Evolutionary conservation across 352 stramenopile species (phyloP).

Genomic region (Thalassiosira mediterranea): DNA sequence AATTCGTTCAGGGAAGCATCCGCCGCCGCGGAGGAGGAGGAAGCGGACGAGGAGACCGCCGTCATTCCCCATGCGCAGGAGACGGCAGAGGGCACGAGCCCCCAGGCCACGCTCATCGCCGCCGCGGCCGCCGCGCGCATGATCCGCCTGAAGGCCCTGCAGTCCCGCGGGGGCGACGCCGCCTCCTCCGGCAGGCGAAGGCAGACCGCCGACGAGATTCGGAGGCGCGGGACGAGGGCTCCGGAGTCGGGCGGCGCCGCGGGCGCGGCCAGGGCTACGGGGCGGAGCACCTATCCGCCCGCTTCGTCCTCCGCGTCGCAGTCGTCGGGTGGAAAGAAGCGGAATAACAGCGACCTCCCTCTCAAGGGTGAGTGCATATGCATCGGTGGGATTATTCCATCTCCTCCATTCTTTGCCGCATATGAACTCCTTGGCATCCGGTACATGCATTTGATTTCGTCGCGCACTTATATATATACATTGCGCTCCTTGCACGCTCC

Average conservation of each 20-base stretch:
- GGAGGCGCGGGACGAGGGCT: neutral
- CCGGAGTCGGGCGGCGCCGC: neutral
- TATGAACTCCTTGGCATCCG: neutral
- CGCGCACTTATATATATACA: too few species aligned
- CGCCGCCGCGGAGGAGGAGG: too few species aligned
- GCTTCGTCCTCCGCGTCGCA: slow-evolving; percentile 6
- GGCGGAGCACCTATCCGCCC: neutral
- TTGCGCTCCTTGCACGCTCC: slow-evolving; percentile 1
- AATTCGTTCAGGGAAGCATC: too few species aligned
- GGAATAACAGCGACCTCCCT: slow-evolving; percentile 35
- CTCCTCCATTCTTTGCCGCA: too few species aligned
- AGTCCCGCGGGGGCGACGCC: neutral
- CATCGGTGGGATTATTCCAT: too few species aligned
- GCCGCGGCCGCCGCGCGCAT: slow-evolving; percentile 36
- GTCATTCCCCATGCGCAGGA: too few species aligned
- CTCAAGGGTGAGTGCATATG: too few species aligned
- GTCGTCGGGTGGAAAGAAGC: slow-evolving; percentile 1
- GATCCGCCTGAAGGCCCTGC: slow-evolving; percentile 35
- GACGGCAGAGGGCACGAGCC: too few species aligned
- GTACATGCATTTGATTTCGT: neutral
- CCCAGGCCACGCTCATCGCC: too few species aligned
- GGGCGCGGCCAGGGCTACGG: neutral
- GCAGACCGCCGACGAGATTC: slow-evolving; percentile 46
- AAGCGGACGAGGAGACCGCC: too few species aligned
- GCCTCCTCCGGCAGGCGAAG: slow-evolving; percentile 19